Evolutionary conservation across 768 basidiomycete species (phyloP).

Genomic region (Trichaptum fuscoviolaceum): DNA sequence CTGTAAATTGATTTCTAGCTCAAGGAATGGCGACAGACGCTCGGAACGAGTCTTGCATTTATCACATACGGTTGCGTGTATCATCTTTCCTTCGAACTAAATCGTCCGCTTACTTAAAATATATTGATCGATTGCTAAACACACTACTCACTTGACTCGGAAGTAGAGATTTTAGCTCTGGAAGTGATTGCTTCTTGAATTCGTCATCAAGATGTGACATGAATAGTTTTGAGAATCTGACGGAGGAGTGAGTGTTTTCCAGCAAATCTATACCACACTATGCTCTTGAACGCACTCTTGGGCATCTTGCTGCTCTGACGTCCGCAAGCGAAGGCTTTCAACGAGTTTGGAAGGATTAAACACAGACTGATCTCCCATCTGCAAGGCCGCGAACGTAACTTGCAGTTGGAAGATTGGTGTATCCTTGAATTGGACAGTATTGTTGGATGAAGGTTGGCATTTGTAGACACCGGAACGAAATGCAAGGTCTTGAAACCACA

Average conservation of each 20-base stretch:
- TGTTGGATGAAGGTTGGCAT: constrained; percentile 55
- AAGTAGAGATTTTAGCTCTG: constrained; percentile 61
- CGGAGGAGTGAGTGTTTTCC: background rate
- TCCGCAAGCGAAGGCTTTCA: constrained; percentile 74
- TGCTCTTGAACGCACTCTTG: constrained; percentile 63
- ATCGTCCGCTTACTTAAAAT: constrained; percentile 5
- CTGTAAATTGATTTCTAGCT: constrained; percentile 83
- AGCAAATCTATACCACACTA: constrained; percentile 3
- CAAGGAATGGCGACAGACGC: constrained; percentile 67
- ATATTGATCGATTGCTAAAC: background rate
- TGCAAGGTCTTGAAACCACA: constrained; percentile 84
- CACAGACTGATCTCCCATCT: constrained; percentile 59
- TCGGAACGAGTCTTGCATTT: constrained; percentile 67
- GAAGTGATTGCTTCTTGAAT: constrained; percentile 74
- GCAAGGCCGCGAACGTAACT: constrained; percentile 80
- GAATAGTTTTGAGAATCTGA: constrained; percentile 91
- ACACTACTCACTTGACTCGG: constrained; percentile 54
- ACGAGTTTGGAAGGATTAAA: constrained; percentile 86
- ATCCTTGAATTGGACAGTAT: constrained; percentile 46
- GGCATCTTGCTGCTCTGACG: constrained; percentile 92
- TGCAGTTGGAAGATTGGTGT: constrained; percentile 77
- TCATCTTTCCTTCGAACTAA: constrained; percentile 84
- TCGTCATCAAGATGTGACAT: constrained; percentile 84
- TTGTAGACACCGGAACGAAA: constrained; percentile 83
- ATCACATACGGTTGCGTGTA: constrained; percentile 76